These are phyloP conservation scores for Chaetomium strumarium DNA, from an alignment of 2,329 filamentous ascomycete genomes.

Conservation along the genomic window DNA sequence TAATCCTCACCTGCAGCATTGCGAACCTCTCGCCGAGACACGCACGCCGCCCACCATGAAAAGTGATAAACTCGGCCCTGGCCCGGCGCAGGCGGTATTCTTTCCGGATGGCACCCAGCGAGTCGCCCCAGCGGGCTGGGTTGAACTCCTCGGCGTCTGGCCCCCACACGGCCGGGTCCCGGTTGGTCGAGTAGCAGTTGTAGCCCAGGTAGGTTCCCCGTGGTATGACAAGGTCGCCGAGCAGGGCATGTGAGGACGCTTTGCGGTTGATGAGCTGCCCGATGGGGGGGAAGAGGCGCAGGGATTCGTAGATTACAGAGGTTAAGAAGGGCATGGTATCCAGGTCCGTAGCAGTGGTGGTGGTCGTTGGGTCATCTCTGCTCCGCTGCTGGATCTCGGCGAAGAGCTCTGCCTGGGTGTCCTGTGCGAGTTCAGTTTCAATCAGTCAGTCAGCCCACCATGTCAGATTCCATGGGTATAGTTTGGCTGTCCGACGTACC, in stretches of 20 bases:
- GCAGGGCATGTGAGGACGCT: slow-evolving; percentile 1
- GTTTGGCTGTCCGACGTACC: neutral
- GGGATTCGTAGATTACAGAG: slow-evolving; percentile 39
- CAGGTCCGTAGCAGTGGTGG: neutral
- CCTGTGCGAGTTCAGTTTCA: slow-evolving; percentile 18
- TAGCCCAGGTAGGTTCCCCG: slow-evolving; percentile 17
- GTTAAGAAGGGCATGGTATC: slow-evolving; percentile 36
- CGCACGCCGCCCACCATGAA: slow-evolving; percentile 18
- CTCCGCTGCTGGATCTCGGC: slow-evolving; percentile 9
- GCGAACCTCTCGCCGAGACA: slow-evolving; percentile 19
- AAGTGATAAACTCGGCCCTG: slow-evolving; percentile 18
- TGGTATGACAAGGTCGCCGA: slow-evolving; percentile 15
- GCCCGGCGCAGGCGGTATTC: slow-evolving; percentile 14
- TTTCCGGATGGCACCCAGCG: slow-evolving; percentile 11
- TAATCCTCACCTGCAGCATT: slow-evolving; percentile 16
- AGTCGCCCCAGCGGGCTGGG: slow-evolving; percentile 14
- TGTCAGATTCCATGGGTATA: neutral
- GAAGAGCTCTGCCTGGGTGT: slow-evolving; percentile 24
- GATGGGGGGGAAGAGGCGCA: slow-evolving; percentile 45
- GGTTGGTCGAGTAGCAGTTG: slow-evolving; percentile 19
- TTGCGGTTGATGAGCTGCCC: slow-evolving; percentile 43
- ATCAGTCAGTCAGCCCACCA: neutral
- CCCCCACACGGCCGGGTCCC: slow-evolving; percentile 14
- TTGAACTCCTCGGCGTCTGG: slow-evolving; percentile 11
- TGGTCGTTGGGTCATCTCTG: neutral